phyloP scores from a whole-genome alignment of 2,329 filamentous ascomycete genomes.

The Lasiodiplodia sp. region DNA sequence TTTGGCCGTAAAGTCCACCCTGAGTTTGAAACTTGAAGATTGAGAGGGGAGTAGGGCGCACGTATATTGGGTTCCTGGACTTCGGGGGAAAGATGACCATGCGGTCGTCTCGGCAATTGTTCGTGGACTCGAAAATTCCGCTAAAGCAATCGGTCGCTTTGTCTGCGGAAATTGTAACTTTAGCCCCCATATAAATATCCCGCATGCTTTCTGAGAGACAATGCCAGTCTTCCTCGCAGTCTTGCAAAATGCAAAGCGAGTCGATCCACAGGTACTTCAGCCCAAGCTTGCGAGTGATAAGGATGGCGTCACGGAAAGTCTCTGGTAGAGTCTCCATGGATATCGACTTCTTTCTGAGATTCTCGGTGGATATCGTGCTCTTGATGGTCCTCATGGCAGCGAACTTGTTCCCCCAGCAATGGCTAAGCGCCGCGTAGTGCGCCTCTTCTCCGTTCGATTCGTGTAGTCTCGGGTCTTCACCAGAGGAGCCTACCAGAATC shows the following conservation, averaged over 20 bases:
- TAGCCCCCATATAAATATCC: slow-evolving; percentile 8
- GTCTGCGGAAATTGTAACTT: slow-evolving; percentile 9
- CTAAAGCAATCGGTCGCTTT: background rate
- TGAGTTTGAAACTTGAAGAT: background rate
- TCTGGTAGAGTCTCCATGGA: background rate
- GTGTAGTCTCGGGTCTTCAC: background rate
- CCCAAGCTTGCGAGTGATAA: slow-evolving; percentile 13
- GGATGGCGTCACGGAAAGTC: slow-evolving; percentile 31
- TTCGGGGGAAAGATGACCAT: background rate
- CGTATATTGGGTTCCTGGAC: background rate
- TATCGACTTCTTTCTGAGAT: background rate
- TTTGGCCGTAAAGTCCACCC: background rate
- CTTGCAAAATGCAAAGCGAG: slow-evolving; percentile 33
- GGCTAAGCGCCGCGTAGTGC: slow-evolving; percentile 29
- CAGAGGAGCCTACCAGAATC: background rate
- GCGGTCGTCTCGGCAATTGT: background rate
- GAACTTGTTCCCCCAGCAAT: slow-evolving; percentile 34
- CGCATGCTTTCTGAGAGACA: slow-evolving; percentile 13
- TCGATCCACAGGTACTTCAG: slow-evolving; percentile 33
- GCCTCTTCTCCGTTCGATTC: background rate
- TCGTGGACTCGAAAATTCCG: background rate
- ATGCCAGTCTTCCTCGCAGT: slow-evolving; percentile 28
- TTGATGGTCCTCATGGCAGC: slow-evolving; percentile 1
- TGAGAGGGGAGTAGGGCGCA: background rate
- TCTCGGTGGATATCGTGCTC: slow-evolving; percentile 3